Base-by-base conservation (phyloP, 495 filamentous ascomycete species). In the Penicillium arizonense region DNA sequence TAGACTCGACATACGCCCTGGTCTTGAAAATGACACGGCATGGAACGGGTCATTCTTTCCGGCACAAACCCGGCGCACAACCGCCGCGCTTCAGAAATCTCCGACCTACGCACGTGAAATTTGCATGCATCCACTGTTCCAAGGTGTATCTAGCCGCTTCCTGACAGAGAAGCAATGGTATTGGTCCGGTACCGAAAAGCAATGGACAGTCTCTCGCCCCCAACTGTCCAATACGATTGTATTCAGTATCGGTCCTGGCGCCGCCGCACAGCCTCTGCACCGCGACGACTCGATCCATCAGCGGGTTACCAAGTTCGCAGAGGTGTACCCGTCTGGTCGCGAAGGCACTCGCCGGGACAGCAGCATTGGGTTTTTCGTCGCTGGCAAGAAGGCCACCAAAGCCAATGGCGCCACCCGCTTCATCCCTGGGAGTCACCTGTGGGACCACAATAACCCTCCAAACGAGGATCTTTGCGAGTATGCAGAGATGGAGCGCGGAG, bases 381-480 rank as follows among this genome's bases (percentile, higher is more conserved):
- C 68, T 9, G 72, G 59, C 0, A 67, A 57, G 20, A 62, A 55
- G 30, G 57, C 56, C 2, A 69, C 65, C 4, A 65, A 59, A 33
- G 57, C 56, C 8, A 77, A 77, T 46, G 76, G 75, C 11, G 75
- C 70, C 30, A 77, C 75, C 11, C 63, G 67, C 10, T 66, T 77
- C 46, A 72, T 77, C 43, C 74, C 71, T 3, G 62, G 69, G 11
- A 67, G 59, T 24, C 76, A 79, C 57, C 62, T 74, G 8, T 76
- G 75, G 74, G 49, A 47, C 24, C 45, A 42, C 33, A 42, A 53
- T 30, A 61, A 56, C 3, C 45, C 56, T 2, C 61, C 65, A 5
- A 37, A 44, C 8, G 53, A 47, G 21, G 52, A 62, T 16, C 13
- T 55, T 39, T 59, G 61, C 38, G 60, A 66, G 12, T 63, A 59